Evolutionary conservation across 257 asterid species (phyloP).

Genomic region (Marsdenia floribunda): DNA sequence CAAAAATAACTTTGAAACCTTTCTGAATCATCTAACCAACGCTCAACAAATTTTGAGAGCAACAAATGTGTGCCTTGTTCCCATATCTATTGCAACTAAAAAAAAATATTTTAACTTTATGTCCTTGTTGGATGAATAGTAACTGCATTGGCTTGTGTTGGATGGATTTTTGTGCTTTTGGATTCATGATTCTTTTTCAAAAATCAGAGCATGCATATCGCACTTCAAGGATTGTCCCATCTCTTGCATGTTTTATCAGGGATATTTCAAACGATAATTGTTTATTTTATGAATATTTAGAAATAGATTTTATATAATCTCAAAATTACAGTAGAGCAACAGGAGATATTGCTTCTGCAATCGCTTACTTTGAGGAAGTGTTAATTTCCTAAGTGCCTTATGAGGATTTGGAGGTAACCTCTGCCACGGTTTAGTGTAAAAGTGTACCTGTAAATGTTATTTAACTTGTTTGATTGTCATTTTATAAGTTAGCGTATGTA

Average conservation of each 20-base stretch:
- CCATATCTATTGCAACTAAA: slow-evolving; percentile 93
- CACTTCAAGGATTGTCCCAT: no score
- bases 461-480: not conserved
- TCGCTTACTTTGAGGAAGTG: slow-evolving; percentile 83
- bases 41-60: slow-evolving; percentile 64
- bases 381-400: slow-evolving; percentile 71
- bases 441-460: not conserved
- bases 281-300: not conserved
- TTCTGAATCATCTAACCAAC: no score
- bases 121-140: slow-evolving; percentile 7
- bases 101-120: slow-evolving; percentile 21
- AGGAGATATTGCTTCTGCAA: slow-evolving; percentile 79
- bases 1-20: no score
- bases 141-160: not conserved
- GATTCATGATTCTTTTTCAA: no score
- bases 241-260: no score
- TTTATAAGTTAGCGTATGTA: not conserved
- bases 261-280: not conserved
- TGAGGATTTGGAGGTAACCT: slow-evolving; percentile 71
- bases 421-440: not conserved
- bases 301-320: slow-evolving; percentile 4
- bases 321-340: slow-evolving; percentile 62
- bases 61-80: slow-evolving; percentile 90
- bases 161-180: slow-evolving; percentile 10
- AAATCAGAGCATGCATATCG: no score